Conservation (phyloP, 192 early-diverging fungal species). For the Backusella australiensis region DNA sequence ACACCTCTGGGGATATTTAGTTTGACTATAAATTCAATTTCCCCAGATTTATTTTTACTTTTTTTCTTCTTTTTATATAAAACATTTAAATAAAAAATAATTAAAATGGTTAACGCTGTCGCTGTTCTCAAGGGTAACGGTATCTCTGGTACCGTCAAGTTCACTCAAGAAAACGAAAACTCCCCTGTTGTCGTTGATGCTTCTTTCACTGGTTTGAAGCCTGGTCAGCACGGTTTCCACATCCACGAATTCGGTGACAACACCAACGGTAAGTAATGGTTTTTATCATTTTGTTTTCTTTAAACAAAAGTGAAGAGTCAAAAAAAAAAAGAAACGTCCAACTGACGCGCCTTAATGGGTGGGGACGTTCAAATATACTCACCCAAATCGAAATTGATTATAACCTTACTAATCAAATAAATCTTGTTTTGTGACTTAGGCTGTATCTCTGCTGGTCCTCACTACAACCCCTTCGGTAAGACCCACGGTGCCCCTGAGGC, state of each 20-base stretch:
- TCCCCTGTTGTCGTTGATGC: conserved; percentile 56
- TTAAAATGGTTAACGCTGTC: conserved; percentile 52
- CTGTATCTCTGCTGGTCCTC: conserved; percentile 82
- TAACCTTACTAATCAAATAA: neutral
- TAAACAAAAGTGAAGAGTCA: neutral
- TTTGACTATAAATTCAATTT: conserved; percentile 7
- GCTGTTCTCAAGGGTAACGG: conserved; percentile 69
- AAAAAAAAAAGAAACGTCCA: neutral
- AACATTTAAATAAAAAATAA: neutral
- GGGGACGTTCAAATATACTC: neutral
- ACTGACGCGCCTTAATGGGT: conserved; percentile 7
- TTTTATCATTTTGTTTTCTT: neutral
- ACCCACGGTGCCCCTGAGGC: conserved; percentile 78
- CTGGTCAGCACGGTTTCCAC: conserved; percentile 88
- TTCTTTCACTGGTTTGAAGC: conserved; percentile 57
- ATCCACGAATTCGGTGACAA: conserved; percentile 85
- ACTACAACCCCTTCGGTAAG: conserved; percentile 80
- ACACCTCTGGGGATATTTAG: neutral
- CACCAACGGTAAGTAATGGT: conserved; percentile 53
- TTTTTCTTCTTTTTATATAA: neutral
- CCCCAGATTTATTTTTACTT: neutral
- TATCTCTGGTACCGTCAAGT: conserved; percentile 69
- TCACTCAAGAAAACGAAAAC: conserved; percentile 64
- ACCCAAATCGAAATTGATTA: neutral
- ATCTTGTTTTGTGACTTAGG: conserved; percentile 32